Conservation (phyloP, 2,329 filamentous ascomycete genomes). For the Xylariaceae sp. region DNA sequence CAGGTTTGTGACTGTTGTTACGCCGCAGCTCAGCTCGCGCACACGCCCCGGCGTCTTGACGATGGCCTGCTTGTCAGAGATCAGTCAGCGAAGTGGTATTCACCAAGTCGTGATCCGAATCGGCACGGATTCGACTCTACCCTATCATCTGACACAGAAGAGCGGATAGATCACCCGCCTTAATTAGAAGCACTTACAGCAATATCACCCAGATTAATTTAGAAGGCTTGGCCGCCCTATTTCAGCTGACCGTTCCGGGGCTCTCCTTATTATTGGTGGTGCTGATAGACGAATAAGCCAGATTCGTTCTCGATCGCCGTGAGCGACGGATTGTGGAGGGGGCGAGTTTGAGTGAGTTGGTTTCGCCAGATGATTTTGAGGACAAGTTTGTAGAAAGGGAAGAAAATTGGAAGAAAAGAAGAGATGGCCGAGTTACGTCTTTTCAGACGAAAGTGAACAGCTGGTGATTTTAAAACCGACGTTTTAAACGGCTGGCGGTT, state of each 20-base stretch:
- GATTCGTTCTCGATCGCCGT: background rate
- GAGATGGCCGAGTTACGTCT: background rate
- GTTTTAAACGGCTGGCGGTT: background rate
- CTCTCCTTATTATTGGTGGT: background rate
- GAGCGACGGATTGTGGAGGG: background rate
- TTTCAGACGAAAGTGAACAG: background rate
- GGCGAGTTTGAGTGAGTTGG: background rate
- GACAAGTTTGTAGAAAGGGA: background rate
- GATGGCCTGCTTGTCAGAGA: constrained; percentile 2
- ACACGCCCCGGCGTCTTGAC: constrained; percentile 1
- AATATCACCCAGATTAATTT: background rate
- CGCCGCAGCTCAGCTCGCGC: constrained; percentile 16
- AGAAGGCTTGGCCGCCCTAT: background rate
- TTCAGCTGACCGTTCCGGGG: background rate
- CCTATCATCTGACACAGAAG: background rate
- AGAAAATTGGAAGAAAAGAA: background rate
- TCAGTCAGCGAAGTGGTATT: constrained; percentile 3
- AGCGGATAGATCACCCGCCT: background rate
- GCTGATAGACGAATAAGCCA: background rate
- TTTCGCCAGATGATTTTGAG: background rate
- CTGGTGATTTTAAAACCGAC: background rate
- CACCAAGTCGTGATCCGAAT: background rate
- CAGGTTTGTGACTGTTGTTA: background rate
- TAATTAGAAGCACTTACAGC: background rate
- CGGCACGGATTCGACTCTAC: background rate